These are phyloP conservation scores for Daldinia loculata DNA, from an alignment of 495 filamentous ascomycete species.

Conservation along the genomic window DNA sequence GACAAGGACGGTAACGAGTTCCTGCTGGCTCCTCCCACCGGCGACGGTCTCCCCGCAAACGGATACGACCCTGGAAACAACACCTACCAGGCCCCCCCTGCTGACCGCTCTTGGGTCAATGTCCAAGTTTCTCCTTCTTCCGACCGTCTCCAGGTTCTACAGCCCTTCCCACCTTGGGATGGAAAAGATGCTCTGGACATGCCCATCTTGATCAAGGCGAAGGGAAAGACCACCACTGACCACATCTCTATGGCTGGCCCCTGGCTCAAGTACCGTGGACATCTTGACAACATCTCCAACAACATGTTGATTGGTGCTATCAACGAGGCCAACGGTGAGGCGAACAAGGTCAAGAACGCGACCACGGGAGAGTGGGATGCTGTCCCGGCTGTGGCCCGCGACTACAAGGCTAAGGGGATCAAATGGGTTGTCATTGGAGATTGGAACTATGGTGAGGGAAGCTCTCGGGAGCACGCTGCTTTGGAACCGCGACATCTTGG, in stretches of 20 bases:
- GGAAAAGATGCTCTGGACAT: slow-evolving; percentile 90
- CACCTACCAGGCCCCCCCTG: slow-evolving; percentile 96
- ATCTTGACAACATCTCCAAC: slow-evolving; percentile 99
- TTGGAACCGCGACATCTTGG: slow-evolving; percentile 97
- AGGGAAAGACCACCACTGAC: slow-evolving; percentile 99
- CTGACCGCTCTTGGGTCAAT: slow-evolving; percentile 72
- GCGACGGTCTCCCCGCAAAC: slow-evolving; percentile 78
- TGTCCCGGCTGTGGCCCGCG: slow-evolving; percentile 93
- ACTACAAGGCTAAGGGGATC: slow-evolving; percentile 97
- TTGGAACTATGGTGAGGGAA: slow-evolving; percentile 99
- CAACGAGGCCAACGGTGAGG: slow-evolving; percentile 94
- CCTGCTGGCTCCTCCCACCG: slow-evolving; percentile 78
- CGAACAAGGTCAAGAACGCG: slow-evolving; percentile 96
- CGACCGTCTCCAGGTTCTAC: slow-evolving; percentile 92
- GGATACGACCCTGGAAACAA: slow-evolving; percentile 94
- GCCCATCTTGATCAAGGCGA: slow-evolving; percentile 95
- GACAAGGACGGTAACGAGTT: slow-evolving; percentile 98
- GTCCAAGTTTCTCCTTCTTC: slow-evolving; percentile 89
- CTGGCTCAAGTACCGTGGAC: slow-evolving; percentile 99
- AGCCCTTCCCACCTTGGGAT: slow-evolving; percentile 88
- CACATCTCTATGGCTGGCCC: slow-evolving; percentile 99
- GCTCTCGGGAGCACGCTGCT: slow-evolving; percentile 96
- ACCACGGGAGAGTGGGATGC: slow-evolving; percentile 83
- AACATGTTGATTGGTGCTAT: slow-evolving; percentile 99
- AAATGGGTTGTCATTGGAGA: slow-evolving; percentile 98